A percentile compares a stretch with the other conserved stretches of the same genome.
phyloP scores from a whole-genome alignment of 192 early-diverging fungal genomes.

The Coemansia sp. region DNA sequence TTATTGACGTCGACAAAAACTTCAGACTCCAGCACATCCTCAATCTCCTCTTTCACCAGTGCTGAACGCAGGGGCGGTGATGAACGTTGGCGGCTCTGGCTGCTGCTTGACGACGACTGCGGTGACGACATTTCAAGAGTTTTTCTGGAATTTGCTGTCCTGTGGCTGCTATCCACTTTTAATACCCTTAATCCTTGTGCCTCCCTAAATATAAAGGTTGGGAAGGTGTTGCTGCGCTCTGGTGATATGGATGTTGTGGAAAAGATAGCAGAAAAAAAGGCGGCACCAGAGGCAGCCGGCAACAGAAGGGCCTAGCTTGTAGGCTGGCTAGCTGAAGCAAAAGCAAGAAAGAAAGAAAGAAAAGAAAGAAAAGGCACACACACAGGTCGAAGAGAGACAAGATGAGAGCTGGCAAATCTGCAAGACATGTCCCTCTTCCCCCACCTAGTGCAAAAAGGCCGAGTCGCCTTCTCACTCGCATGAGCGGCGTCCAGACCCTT shows the following conservation, averaged over 20 bases:
- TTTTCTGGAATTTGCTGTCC: not conserved
- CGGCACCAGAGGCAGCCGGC: not conserved
- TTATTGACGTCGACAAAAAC: constrained; percentile 80
- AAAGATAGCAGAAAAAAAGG: constrained; percentile 6
- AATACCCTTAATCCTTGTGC: too few relatives aligned
- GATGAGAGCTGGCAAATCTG: too few relatives aligned
- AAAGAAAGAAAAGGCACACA: too few relatives aligned
- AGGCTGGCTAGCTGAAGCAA: too few relatives aligned
- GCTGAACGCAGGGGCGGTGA: constrained; percentile 54
- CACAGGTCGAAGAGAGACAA: too few relatives aligned
- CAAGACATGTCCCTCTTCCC: too few relatives aligned
- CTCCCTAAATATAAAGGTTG: too few relatives aligned
- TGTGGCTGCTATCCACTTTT: too few relatives aligned
- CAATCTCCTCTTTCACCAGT: constrained; percentile 58
- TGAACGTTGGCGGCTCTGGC: constrained; percentile 37
- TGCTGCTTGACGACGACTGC: constrained; percentile 51
- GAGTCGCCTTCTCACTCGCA: too few relatives aligned
- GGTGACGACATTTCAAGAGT: constrained; percentile 32
- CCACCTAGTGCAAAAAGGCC: too few relatives aligned
- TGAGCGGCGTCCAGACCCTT: too few relatives aligned
- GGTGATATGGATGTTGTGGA: not conserved
- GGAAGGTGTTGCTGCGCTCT: not conserved
- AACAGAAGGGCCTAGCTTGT: not conserved
- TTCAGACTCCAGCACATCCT: constrained; percentile 76
- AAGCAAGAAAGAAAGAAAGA: too few relatives aligned